phyloP scores from a whole-genome alignment of 2,329 filamentous ascomycete genomes.

The Diaporthe amygdali region DNA sequence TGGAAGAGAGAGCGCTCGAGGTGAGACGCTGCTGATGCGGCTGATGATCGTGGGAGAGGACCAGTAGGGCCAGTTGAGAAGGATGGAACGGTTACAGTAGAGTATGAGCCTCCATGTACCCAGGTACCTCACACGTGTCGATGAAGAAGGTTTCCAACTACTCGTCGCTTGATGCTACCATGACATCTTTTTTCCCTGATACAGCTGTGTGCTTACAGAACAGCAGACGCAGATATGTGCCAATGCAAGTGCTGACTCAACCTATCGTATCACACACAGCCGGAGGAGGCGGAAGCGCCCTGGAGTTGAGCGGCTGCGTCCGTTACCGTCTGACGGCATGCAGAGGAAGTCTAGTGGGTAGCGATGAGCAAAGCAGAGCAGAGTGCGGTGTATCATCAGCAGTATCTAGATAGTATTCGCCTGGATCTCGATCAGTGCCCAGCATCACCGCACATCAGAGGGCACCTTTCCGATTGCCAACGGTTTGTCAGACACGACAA shows the following conservation, averaged over 20 bases:
- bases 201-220: background rate
- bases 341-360: too few relatives aligned
- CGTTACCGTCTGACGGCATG: background rate
- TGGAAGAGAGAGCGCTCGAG: background rate
- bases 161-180: background rate
- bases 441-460: background rate
- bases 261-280: background rate
- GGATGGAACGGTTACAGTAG: background rate
- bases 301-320: too few relatives aligned
- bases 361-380: background rate
- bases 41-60: too few relatives aligned
- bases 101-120: background rate
- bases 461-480: background rate
- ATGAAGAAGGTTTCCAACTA: too few relatives aligned
- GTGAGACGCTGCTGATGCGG: too few relatives aligned
- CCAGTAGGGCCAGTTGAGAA: too few relatives aligned
- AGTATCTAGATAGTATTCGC: background rate
- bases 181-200: background rate
- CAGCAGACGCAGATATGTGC: background rate
- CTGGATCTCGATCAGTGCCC: background rate
- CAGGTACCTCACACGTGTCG: too few relatives aligned
- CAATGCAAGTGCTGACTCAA: background rate
- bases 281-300: background rate
- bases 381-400: too few relatives aligned
- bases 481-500: conserved; percentile 27